Percentiles rank a stretch among this genome's conserved stretches.
Conservation (phyloP, 805 yeast species). For the Cyberlindnera nakhonratchasimensis region DNA sequence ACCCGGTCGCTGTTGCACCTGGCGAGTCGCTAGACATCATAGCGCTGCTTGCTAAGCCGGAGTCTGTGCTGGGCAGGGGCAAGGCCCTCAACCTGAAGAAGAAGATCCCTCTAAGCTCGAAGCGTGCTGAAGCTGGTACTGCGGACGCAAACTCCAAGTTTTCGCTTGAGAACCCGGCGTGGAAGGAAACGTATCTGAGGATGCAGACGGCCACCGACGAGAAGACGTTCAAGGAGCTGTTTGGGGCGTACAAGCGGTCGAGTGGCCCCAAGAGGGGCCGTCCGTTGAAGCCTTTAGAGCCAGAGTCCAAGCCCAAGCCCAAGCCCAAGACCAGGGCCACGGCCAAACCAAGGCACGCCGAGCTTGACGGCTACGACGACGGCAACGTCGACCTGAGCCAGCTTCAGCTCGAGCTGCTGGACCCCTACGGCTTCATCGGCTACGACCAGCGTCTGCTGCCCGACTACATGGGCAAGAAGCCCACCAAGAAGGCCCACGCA, state of each 20-base stretch:
- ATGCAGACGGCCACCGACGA: constrained; percentile 14
- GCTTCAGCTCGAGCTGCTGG: neutral
- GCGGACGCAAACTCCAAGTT: neutral
- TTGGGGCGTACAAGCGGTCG: constrained; percentile 3
- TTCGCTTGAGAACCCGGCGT: constrained; percentile 12
- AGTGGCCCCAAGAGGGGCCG: neutral
- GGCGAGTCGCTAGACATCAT: constrained; percentile 75
- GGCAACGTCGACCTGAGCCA: neutral
- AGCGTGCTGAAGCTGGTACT: too few species aligned
- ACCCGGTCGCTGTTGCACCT: constrained; percentile 61
- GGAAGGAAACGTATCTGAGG: constrained; percentile 17
- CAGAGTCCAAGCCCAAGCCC: too few species aligned
- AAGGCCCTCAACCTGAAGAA: constrained; percentile 8
- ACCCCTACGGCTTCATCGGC: neutral
- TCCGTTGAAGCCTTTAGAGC: too few species aligned
- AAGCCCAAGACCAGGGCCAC: neutral
- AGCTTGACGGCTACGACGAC: neutral
- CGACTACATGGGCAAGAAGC: neutral
- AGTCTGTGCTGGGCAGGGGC: constrained; percentile 21
- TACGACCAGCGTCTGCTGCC: neutral
- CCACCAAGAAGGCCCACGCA: neutral
- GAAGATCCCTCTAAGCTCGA: constrained; percentile 2
- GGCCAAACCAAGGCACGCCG: too few species aligned
- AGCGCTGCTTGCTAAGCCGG: constrained; percentile 42
- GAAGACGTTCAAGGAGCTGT: constrained; percentile 8